These are phyloP conservation scores for Hyaloscypha variabilis DNA, from an alignment of 495 filamentous ascomycete genomes.

Conservation along the genomic window DNA sequence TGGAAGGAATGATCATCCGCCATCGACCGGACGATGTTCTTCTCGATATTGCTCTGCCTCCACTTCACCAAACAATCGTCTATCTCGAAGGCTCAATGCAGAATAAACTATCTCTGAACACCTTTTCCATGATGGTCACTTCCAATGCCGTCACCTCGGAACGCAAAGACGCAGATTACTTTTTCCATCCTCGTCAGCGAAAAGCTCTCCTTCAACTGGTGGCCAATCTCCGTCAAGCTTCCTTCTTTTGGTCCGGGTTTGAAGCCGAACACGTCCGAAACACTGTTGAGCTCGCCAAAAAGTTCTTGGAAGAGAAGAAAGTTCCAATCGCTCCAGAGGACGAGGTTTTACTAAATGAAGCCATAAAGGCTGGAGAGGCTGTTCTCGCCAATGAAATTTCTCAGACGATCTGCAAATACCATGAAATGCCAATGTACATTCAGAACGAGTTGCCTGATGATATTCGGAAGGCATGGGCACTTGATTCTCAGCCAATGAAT, in stretches of 20 bases:
- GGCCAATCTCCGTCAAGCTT: conserved; percentile 80
- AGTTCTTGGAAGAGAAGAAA: conserved; percentile 62
- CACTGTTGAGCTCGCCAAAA: conserved; percentile 62
- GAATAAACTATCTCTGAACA: conserved; percentile 80
- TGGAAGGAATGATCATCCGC: conserved; percentile 81
- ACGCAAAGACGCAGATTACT: conserved; percentile 79
- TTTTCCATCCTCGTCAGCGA: conserved; percentile 77
- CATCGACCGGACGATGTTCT: conserved; percentile 72
- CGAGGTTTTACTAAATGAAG: conserved; percentile 57
- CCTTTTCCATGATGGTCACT: conserved; percentile 79
- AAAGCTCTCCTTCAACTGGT: conserved; percentile 66
- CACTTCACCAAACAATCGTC: conserved; percentile 69
- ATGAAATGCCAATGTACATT: conserved; percentile 78
- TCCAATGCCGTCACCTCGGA: conserved; percentile 92
- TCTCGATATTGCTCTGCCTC: conserved; percentile 62
- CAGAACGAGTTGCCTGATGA: conserved; percentile 58
- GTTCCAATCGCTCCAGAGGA: conserved; percentile 60
- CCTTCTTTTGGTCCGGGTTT: conserved; percentile 88
- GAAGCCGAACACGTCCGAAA: conserved; percentile 59
- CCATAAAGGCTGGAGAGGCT: conserved; percentile 61
- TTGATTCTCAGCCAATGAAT: conserved; percentile 45
- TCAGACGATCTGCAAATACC: conserved; percentile 63
- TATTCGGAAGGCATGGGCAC: conserved; percentile 61
- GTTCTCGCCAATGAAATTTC: conserved; percentile 64
- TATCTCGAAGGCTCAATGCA: conserved; percentile 80